phyloP scores from a whole-genome alignment of 768 basidiomycete genomes.

The Pilatotrama ljubarskyi region DNA sequence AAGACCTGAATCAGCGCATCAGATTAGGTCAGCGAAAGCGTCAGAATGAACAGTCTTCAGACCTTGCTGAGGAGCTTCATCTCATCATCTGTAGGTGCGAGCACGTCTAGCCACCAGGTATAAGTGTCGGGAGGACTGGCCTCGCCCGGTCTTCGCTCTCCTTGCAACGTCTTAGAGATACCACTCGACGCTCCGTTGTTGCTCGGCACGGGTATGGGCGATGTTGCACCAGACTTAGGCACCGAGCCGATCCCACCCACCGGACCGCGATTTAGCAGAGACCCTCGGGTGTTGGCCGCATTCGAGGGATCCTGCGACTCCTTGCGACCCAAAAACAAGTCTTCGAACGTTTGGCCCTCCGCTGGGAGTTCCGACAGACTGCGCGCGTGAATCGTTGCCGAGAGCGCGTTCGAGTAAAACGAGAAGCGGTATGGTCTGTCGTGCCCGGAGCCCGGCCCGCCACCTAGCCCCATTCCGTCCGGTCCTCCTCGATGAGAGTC shows the following conservation, averaged over 20 bases:
- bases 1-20: constrained; percentile 71
- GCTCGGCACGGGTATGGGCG: constrained; percentile 17
- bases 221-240: constrained; percentile 14
- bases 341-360: constrained; percentile 90
- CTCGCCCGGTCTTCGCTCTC: constrained; percentile 23
- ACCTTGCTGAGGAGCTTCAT: constrained; percentile 97
- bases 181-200: background rate
- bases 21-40: background rate
- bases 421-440: constrained; percentile 97
- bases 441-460: constrained; percentile 40
- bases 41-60: constrained; percentile 1
- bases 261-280: background rate
- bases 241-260: background rate
- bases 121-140: constrained; percentile 57
- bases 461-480: constrained; percentile 9
- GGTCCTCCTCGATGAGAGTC: constrained; percentile 8
- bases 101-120: constrained; percentile 98
- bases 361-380: constrained; percentile 92
- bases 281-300: background rate
- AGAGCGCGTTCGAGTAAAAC: constrained; percentile 92
- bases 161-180: constrained; percentile 19
- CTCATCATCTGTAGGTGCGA: constrained; percentile 94
- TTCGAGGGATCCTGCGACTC: constrained; percentile 10
- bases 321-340: constrained; percentile 69
- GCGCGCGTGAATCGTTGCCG: constrained; percentile 92